A percentile compares a stretch with the other conserved stretches of the same genome.
Evolutionary conservation across 305 asterid species (phyloP).

Genomic region (Plantago coronopus): DNA sequence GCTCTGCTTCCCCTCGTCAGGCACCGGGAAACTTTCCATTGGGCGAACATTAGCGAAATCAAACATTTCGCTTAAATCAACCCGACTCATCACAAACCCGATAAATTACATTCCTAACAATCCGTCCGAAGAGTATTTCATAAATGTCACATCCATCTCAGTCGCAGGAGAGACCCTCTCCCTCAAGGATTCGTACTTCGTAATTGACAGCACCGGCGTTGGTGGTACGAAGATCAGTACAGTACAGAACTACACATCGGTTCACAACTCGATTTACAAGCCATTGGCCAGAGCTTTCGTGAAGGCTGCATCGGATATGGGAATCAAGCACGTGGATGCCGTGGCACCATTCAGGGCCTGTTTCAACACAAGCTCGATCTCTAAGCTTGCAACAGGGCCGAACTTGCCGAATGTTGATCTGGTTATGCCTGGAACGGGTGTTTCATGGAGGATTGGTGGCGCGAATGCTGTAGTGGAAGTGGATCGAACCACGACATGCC

Average conservation of each 20-base stretch:
- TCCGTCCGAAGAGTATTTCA: conserved; percentile 41
- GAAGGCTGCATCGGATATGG: conserved; percentile 34
- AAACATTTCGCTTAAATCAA: conserved; percentile 14
- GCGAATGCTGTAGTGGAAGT: conserved; percentile 32
- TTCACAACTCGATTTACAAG: conserved; percentile 34
- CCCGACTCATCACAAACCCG: conserved; percentile 37
- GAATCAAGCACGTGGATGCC: conserved; percentile 27
- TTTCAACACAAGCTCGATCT: conserved; percentile 27
- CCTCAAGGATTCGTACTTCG: conserved; percentile 27
- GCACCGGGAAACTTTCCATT: conserved; percentile 24
- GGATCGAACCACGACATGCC: conserved; percentile 30
- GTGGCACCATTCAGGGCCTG: conserved; percentile 40
- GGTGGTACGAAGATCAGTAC: conserved; percentile 47
- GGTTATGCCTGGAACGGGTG: conserved; percentile 27
- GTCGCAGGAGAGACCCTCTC: conserved; percentile 23
- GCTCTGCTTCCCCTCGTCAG: conserved; percentile 33
- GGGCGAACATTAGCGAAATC: conserved; percentile 19
- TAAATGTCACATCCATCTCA: conserved; percentile 28
- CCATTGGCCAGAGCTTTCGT: conserved; percentile 35
- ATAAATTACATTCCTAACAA: conserved; percentile 30
- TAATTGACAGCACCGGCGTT: conserved; percentile 26
- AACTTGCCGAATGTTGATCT: conserved; percentile 31
- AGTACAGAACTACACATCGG: conserved; percentile 29
- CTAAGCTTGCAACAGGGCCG: conserved; percentile 22
- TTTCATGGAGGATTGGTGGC: conserved; percentile 29